These are phyloP conservation scores for Citrullus amarus DNA, from an alignment of 306 rosid genomes.

Conservation along the genomic window DNA sequence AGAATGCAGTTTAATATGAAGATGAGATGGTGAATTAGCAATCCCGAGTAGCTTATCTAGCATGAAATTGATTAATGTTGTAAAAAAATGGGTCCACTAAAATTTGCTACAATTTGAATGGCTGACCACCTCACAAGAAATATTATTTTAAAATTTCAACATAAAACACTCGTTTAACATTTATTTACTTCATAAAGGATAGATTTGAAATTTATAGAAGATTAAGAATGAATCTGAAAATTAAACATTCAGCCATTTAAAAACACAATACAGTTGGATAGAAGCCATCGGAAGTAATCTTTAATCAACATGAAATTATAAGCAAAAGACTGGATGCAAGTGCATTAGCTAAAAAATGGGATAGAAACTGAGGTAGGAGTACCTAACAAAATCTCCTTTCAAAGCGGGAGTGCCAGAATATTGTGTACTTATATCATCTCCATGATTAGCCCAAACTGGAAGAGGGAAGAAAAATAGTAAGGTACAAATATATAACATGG, in stretches of 20 bases:
- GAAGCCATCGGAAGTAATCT: background rate
- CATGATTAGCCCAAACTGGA: slow-evolving; percentile 99
- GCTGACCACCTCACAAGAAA: background rate
- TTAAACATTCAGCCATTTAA: background rate
- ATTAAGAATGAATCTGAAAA: background rate
- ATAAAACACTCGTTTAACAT: background rate
- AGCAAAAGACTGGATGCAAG: background rate
- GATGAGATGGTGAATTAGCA: background rate
- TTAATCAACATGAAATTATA: background rate
- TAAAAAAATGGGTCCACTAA: background rate
- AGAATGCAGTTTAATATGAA: background rate
- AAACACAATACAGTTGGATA: background rate
- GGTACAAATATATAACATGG: slow-evolving; percentile 7
- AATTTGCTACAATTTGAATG: too few relatives aligned
- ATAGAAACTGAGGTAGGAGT: slow-evolving; percentile 21
- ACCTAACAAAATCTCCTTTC: slow-evolving; percentile 97
- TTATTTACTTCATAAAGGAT: background rate
- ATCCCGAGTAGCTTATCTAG: background rate
- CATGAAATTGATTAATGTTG: background rate
- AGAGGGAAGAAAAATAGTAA: slow-evolving; percentile 13
- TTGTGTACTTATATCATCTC: slow-evolving; percentile 86
- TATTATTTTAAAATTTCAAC: background rate
- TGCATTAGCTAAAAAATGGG: background rate
- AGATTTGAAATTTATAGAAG: background rate
- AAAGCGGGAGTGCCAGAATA: slow-evolving; percentile 95